phyloP scores from a whole-genome alignment of 257 asterid genomes.

The Leptodermis oblonga region DNA sequence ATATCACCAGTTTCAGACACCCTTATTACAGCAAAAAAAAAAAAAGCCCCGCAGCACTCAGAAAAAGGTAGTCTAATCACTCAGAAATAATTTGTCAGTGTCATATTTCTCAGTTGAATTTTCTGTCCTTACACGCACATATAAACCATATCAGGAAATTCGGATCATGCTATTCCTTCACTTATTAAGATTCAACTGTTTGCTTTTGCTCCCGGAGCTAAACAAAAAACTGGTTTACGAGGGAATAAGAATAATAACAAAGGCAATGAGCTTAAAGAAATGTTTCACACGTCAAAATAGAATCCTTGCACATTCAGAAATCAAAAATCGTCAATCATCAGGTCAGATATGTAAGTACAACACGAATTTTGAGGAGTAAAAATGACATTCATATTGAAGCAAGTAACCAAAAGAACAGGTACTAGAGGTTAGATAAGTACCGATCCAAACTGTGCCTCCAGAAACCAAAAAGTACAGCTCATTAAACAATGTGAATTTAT shows the following conservation, averaged over 20 bases:
- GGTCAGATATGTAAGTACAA: not conserved
- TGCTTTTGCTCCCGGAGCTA: not conserved
- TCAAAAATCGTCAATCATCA: not conserved
- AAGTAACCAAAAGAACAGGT: not conserved
- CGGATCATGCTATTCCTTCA: not conserved
- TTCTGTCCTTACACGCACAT: not conserved
- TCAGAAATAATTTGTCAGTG: not conserved
- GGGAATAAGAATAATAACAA: not conserved
- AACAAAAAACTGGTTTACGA: not conserved
- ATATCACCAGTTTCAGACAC: not conserved
- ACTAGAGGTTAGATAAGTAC: slow-evolving; percentile 40
- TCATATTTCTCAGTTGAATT: not conserved
- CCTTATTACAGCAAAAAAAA: not conserved
- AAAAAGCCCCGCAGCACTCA: not conserved
- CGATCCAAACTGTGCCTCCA: slow-evolving; percentile 99
- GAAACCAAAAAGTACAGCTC: slow-evolving; percentile 98
- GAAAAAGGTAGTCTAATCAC: not conserved
- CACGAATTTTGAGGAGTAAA: not conserved
- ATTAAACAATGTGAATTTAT: slow-evolving; percentile 89
- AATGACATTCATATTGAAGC: not conserved
- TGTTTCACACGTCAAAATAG: not conserved
- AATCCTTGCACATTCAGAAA: not conserved
- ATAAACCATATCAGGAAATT: not conserved
- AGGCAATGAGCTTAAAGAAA: not conserved
- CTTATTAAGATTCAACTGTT: not conserved